Percentiles rank a stretch among this genome's conserved stretches.
Conservation (phyloP, 2,329 filamentous ascomycete species). For the Aspergillus unguis region DNA sequence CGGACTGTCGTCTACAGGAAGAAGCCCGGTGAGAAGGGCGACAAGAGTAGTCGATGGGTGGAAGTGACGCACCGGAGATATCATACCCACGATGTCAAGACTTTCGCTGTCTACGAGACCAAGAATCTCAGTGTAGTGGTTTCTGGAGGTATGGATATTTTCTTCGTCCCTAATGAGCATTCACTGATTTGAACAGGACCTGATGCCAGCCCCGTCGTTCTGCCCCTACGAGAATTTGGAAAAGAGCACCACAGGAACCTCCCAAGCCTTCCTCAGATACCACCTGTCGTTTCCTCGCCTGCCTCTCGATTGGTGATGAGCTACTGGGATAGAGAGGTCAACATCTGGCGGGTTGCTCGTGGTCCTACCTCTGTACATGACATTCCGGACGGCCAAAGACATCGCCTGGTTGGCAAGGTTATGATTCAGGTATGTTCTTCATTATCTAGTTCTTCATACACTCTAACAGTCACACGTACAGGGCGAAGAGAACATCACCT, state of each 20-base stretch:
- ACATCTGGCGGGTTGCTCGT: conserved; percentile 67
- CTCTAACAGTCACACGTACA: conserved; percentile 19
- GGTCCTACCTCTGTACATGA: conserved; percentile 48
- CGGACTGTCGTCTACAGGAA: conserved; percentile 79
- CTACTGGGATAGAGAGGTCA: conserved; percentile 88
- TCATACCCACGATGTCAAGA: conserved; percentile 92
- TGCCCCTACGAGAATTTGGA: conserved; percentile 73
- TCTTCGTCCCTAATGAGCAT: neutral
- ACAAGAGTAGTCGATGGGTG: conserved; percentile 66
- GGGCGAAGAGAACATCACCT: conserved; percentile 80
- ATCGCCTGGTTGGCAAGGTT: conserved; percentile 63
- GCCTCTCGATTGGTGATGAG: conserved; percentile 73
- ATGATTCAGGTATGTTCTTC: conserved; percentile 45
- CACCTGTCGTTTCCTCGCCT: conserved; percentile 69
- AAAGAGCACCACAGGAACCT: conserved; percentile 78
- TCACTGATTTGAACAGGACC: conserved; percentile 56
- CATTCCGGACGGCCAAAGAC: conserved; percentile 35
- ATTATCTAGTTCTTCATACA: neutral
- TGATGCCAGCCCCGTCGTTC: conserved; percentile 76
- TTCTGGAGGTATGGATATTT: conserved; percentile 70
- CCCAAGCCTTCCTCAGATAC: conserved; percentile 76
- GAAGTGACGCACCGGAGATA: conserved; percentile 83
- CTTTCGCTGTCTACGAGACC: conserved; percentile 85
- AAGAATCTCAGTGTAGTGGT: conserved; percentile 80
- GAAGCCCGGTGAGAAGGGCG: conserved; percentile 46